Percentiles rank a stretch among this genome's conserved stretches.
These are phyloP conservation scores for Pichia scutulata DNA, from an alignment of 805 yeast genomes.

Conservation along the genomic window DNA sequence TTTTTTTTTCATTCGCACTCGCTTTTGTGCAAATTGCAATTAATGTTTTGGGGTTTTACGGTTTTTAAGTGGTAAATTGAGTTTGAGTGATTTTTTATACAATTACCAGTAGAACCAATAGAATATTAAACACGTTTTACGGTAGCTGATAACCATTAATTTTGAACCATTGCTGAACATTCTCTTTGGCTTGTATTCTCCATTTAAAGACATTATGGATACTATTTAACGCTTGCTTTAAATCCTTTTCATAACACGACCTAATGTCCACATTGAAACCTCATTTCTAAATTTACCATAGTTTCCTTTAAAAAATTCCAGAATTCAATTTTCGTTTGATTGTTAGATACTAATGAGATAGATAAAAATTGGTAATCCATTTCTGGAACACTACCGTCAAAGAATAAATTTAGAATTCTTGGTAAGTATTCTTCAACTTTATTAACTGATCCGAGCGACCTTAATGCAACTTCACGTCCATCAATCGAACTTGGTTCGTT, in stretches of 20 bases:
- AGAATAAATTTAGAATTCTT: constrained; percentile 33
- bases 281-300: constrained; percentile 37
- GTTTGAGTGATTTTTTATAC: too few species aligned
- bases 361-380: constrained; percentile 56
- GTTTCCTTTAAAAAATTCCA: constrained; percentile 45
- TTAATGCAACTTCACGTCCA: constrained; percentile 48
- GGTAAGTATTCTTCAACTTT: constrained; percentile 29
- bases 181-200: constrained; percentile 37
- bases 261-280: constrained; percentile 32
- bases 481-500: constrained; percentile 46
- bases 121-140: not conserved
- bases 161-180: constrained; percentile 35
- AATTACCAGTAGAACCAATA: too few species aligned
- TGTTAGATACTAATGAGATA: constrained; percentile 38
- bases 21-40: too few species aligned
- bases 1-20: too few species aligned
- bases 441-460: constrained; percentile 42
- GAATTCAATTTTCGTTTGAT: constrained; percentile 33
- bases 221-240: constrained; percentile 48
- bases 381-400: constrained; percentile 39
- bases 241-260: constrained; percentile 45
- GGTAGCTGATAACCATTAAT: constrained; percentile 13
- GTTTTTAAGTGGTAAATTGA: too few species aligned
- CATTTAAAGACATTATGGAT: constrained; percentile 44
- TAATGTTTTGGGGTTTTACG: too few species aligned